Conservation (phyloP, 495 filamentous ascomycete species). For the Schizothecium vesticola region DNA sequence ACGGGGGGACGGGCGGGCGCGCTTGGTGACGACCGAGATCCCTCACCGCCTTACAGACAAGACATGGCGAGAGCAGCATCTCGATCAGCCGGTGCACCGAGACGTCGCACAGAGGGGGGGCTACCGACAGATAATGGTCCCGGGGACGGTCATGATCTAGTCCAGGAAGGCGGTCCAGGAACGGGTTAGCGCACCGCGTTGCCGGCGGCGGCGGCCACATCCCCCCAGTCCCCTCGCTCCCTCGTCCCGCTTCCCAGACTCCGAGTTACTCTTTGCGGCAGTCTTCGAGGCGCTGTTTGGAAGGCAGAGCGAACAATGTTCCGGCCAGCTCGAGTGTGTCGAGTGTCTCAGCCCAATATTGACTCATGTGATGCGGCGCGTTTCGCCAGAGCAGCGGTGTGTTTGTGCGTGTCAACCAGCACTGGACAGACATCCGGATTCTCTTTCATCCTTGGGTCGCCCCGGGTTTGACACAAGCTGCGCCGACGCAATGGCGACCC, state of each 20-base stretch:
- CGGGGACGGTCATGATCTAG: not conserved
- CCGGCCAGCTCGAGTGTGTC: not conserved
- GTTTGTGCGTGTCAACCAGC: not conserved
- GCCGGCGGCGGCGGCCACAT: not conserved
- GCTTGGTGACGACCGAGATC: not conserved
- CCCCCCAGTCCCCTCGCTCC: not conserved
- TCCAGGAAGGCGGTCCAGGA: conserved; percentile 5
- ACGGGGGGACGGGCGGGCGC: not conserved
- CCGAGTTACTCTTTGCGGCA: conserved; percentile 8
- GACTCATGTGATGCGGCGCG: not conserved
- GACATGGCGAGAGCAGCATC: conserved; percentile 11
- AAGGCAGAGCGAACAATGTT: not conserved
- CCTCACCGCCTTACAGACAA: conserved; percentile 2
- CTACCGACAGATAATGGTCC: conserved; percentile 7
- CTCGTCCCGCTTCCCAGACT: not conserved
- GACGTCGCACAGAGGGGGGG: conserved; percentile 1
- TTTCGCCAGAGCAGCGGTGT: not conserved
- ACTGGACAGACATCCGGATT: not conserved
- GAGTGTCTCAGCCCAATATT: not conserved
- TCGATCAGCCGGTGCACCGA: conserved; percentile 12
- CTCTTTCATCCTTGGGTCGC: not conserved
- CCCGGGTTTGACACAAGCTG: not conserved
- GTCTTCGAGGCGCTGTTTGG: not conserved
- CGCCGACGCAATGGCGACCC: not conserved
- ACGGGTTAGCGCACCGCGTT: conserved; percentile 2